Evolutionary conservation across 345 rosid species (phyloP).

Genomic region (Cardiospermum halicacabum): DNA sequence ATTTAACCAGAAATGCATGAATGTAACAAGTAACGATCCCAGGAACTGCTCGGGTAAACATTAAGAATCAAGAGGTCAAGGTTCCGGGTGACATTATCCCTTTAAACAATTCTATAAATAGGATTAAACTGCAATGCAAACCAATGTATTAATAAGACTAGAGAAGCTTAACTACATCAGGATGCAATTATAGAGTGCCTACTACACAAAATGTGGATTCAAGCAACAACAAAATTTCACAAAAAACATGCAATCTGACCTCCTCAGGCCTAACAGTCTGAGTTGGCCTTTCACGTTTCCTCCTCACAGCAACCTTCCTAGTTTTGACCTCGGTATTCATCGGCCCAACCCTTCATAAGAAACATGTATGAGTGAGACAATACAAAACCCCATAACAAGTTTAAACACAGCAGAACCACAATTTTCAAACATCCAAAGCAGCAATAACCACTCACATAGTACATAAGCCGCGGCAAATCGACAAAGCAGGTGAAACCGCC

Average conservation of each 20-base stretch:
- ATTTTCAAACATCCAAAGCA: background rate
- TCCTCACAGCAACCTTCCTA: conserved; percentile 42
- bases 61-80: background rate
- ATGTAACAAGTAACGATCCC: background rate
- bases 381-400: background rate
- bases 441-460: conserved; percentile 64
- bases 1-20: background rate
- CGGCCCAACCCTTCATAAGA: conserved; percentile 74
- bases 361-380: background rate
- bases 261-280: conserved; percentile 63
- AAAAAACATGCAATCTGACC: conserved; percentile 35
- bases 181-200: background rate
- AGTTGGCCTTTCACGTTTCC: conserved; percentile 48
- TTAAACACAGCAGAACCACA: background rate
- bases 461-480: conserved; percentile 47
- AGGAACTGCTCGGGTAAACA: background rate
- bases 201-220: no score
- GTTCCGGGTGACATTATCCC: background rate
- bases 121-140: background rate
- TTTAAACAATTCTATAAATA: background rate
- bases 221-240: background rate
- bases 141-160: background rate
- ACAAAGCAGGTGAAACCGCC: conserved; percentile 47
- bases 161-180: background rate
- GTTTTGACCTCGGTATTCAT: conserved; percentile 72